Base-by-base conservation (phyloP, 2,329 filamentous ascomycete genomes). In the Epichloe brachyelytri region DNA sequence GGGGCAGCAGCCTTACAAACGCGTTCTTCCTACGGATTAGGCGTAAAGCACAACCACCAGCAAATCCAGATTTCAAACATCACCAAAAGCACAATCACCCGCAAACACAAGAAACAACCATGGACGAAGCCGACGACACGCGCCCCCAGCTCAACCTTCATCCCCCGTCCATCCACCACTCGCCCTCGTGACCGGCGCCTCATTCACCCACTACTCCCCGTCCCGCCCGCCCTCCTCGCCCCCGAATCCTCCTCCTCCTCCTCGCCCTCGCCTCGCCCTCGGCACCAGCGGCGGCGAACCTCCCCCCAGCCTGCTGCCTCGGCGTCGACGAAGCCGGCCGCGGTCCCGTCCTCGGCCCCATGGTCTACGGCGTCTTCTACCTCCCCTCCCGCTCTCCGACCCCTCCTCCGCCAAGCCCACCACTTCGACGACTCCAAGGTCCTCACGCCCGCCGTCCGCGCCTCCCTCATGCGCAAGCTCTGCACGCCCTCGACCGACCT, bases 391-490 rank as follows among this genome's bases (percentile, higher is more conserved):
- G 0, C 72, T 82, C 30, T 78, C 83, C 26, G 82, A 84, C 62
- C 77, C 1, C 80, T 96, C 30, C 82, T 97, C 20, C 85, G 87
- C 48, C 69, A 79, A 37, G 80, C 82, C 4, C 85, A 95, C 71
- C 86, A 84, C 72, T 96, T 96, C 70, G 86, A 96, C 73, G 91
- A 97, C 74, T 94, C 86, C 65, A 97, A 97, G 71, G 87, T 89
- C 5, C 80, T 97, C 39, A 94, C 86, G 0, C 80, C 90, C 0
- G 71, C 75, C n/a, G 80, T 91, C 38, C 88, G 91, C 56, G 83
- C 86, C 14, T 68, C 75, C 8, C 78, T 97, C 12, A 78, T 84
- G 76, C 65, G 70, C 40, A 75, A 76, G 3, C 78, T 96, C 44
- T 95, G 88, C 73, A 85, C 80, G 0, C 65, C 77, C 0, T 72